phyloP scores from a whole-genome alignment of 2,329 filamentous ascomycete genomes.

The Cordyceps cateniannulata region DNA sequence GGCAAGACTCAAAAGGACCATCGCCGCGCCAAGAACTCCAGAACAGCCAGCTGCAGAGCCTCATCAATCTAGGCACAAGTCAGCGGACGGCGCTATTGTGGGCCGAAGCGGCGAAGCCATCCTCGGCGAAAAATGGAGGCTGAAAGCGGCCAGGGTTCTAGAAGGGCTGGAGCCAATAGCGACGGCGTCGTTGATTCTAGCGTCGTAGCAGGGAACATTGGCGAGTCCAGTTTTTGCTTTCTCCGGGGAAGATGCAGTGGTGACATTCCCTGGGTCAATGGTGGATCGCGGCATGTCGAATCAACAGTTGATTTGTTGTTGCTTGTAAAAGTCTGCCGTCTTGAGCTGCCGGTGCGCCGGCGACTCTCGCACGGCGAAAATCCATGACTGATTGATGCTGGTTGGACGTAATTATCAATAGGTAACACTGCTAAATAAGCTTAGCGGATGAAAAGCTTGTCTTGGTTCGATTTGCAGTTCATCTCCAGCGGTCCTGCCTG shows the following conservation, averaged over 20 bases:
- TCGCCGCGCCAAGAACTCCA: background rate
- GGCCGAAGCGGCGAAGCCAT: background rate
- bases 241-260: background rate
- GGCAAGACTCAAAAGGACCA: background rate
- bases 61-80: background rate
- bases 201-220: background rate
- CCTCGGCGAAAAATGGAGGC: background rate
- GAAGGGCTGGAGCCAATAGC: slow-evolving; percentile 1
- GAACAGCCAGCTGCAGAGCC: background rate
- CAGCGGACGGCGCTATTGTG: background rate
- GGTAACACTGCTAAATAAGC: background rate
- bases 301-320: background rate
- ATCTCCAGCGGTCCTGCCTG: background rate
- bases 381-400: no score
- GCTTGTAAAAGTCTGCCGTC: background rate
- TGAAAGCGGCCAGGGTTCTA: background rate
- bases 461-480: background rate
- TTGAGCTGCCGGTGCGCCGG: background rate
- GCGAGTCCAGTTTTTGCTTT: slow-evolving; percentile 1
- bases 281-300: background rate
- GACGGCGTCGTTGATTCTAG: background rate
- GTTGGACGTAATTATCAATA: no score
- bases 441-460: background rate
- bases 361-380: background rate
- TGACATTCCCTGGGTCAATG: background rate